These are phyloP conservation scores for Hymenoscyphus fraxineus DNA, from an alignment of 2,329 filamentous ascomycete species.

Conservation along the genomic window DNA sequence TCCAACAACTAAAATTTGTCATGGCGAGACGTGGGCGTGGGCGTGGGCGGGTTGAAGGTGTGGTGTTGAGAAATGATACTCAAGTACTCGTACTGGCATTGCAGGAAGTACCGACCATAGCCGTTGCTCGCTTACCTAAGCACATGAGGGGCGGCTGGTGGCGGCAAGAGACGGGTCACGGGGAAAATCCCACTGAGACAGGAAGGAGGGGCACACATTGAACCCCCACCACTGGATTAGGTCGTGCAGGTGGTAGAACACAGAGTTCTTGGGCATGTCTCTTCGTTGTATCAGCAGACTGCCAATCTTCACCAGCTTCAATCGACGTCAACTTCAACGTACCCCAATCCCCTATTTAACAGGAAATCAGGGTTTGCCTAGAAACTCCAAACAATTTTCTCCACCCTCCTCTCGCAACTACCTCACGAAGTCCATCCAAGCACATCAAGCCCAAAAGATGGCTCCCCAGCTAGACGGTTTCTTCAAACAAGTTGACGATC, in stretches of 20 bases:
- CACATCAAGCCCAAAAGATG: conserved; percentile 65
- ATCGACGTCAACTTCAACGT: not conserved
- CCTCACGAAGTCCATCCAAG: conserved; percentile 27
- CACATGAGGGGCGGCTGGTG: too few species aligned
- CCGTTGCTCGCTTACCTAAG: not conserved
- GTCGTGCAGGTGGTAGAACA: not conserved
- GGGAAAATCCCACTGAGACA: not conserved
- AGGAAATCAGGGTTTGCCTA: not conserved
- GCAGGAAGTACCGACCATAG: not conserved
- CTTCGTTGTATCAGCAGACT: not conserved
- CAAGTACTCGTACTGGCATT: too few species aligned
- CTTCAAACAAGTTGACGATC: conserved; percentile 85
- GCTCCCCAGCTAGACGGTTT: conserved; percentile 85
- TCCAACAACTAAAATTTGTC: too few species aligned
- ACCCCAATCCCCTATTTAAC: not conserved
- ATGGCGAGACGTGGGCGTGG: too few species aligned
- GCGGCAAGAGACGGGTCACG: not conserved
- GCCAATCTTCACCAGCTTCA: not conserved
- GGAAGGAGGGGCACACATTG: not conserved
- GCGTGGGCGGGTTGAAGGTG: not conserved
- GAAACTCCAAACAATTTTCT: not conserved
- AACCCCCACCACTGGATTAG: not conserved
- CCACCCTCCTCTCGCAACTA: conserved; percentile 19
- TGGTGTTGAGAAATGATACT: not conserved
- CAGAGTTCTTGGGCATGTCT: not conserved